These are phyloP conservation scores for Scytalidium sp. DNA, from an alignment of 2,329 filamentous ascomycete species.

Conservation along the genomic window DNA sequence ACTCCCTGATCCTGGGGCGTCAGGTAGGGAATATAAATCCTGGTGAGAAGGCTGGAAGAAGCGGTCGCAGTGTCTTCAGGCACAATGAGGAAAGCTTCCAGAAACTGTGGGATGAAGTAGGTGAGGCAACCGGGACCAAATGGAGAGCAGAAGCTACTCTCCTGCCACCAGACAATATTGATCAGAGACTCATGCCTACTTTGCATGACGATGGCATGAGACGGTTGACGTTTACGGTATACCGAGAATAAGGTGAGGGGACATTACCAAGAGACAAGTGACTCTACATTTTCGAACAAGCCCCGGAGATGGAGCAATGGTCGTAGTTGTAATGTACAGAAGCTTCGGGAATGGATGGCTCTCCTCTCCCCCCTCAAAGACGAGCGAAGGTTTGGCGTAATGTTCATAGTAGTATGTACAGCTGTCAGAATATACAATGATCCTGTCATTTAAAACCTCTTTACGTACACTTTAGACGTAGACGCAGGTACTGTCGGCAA, in stretches of 20 bases:
- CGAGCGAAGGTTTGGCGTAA: too few relatives aligned
- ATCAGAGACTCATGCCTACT: neutral
- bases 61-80: slow-evolving; percentile 7
- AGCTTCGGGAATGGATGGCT: too few relatives aligned
- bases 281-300: too few relatives aligned
- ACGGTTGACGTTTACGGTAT: neutral
- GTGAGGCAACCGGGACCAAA: slow-evolving; percentile 4
- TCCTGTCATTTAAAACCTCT: too few relatives aligned
- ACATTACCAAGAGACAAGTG: too few relatives aligned
- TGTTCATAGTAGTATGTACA: too few relatives aligned
- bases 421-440: too few relatives aligned
- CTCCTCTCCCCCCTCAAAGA: too few relatives aligned
- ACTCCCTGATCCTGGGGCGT: slow-evolving; percentile 34
- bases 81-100: slow-evolving; percentile 16
- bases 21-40: slow-evolving; percentile 27
- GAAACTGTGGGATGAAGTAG: slow-evolving; percentile 17
- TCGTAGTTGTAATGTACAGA: too few relatives aligned
- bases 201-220: neutral
- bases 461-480: too few relatives aligned
- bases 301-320: too few relatives aligned
- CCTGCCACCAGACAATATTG: neutral
- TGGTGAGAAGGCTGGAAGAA: neutral
- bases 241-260: neutral
- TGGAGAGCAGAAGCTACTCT: neutral
- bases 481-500: too few relatives aligned